Evolutionary conservation across 768 basidiomycete genomes (phyloP), one percentile per base, ranked within the genome.

Genomic region (Amanita muscaria): DNA sequence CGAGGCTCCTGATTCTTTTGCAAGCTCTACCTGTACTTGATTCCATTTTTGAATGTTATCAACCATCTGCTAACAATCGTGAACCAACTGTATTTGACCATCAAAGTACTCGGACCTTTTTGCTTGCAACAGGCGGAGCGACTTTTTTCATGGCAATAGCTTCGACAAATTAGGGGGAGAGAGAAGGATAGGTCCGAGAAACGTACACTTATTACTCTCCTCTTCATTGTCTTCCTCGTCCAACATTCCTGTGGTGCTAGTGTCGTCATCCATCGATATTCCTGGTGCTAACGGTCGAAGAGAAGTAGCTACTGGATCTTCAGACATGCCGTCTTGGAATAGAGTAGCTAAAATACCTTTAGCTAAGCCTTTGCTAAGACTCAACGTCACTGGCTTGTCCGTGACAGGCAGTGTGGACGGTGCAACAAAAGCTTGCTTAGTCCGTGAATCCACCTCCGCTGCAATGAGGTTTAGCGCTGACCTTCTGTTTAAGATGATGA

Each of bases 11-110:
- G 65, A 46, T 33, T 68, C 62, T 48, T 76, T 70, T 27, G 74
- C 76, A 40, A 96, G 72, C 56, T 91, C 93, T 63, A 83, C 84
- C 63, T 94, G 89, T 8, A 93, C 88, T 66, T 83, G 84, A 59
- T 93, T 98, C 96, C 94, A 99, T 60, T 98, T 97, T 56, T 75
- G 82, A 58, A 99, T 97, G 56, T 92, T 91, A 60, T 76, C 86
- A 39, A 77, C 86, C 35, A 81, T 87, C 89, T 96, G 58, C 12
- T 10, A 23, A 15, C n/a, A 24, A 11, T 15, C 33, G 11, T n/a
- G 7, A 15, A n/a, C 4, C 29, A 23, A 15, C 22, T 7, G 8
- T 24, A 40, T 11, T 5, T 14, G 5, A 21, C 25, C 10, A 11
- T 9, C 46, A n/a, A 6, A 12, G 30, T 11, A 25, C 37, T 18